Percentiles rank a stretch among this genome's conserved stretches.
Conservation (phyloP, 202 grass and related monocot genomes). For the Dendrocalamus latiflorus region DNA sequence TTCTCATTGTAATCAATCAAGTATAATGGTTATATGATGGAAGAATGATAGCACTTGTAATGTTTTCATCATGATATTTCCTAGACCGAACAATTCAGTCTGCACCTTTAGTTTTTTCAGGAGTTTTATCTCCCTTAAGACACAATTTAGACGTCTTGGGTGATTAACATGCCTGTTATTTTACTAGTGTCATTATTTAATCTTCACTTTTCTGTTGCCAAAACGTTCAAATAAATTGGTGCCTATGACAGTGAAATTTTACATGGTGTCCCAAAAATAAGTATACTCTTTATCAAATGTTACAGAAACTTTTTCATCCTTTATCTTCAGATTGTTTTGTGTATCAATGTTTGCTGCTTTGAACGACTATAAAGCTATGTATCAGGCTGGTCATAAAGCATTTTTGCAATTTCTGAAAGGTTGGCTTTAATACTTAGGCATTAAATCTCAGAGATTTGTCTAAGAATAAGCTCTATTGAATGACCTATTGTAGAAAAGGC, state of each 20-base stretch:
- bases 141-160: not conserved
- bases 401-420: not conserved
- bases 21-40: not conserved
- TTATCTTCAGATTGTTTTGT: not conserved
- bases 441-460: not conserved
- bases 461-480: not conserved
- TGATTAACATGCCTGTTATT: not conserved
- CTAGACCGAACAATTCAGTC: not conserved
- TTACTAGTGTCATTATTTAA: not conserved
- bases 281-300: not conserved
- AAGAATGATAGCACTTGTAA: not conserved
- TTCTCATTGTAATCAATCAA: not conserved
- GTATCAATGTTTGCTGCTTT: not conserved
- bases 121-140: not conserved
- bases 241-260: not conserved
- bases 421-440: not conserved
- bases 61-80: not conserved
- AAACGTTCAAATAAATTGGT: not conserved
- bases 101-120: not conserved
- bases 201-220: not conserved
- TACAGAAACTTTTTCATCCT: no score
- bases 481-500: not conserved
- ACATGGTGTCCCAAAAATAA: not conserved
- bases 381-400: not conserved
- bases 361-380: not conserved